Base-by-base conservation (phyloP, 2,329 filamentous ascomycete genomes). In the Verticillium zaregamsianum region DNA sequence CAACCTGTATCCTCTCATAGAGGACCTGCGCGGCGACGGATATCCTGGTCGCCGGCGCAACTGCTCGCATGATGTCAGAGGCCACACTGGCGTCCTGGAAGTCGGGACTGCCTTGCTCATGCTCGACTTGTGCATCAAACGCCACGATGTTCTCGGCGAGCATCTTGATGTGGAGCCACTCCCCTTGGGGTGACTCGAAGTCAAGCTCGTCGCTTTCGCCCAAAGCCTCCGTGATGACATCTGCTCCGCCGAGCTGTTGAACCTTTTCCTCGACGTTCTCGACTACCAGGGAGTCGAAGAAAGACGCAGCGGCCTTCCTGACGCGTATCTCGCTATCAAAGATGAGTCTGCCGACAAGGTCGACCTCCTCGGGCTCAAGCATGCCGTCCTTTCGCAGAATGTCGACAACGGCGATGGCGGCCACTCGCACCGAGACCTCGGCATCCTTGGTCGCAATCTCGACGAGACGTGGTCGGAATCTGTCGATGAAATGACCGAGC, bases 111-210 rank as follows among this genome's bases (percentile, higher is more conserved):
- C 73, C 68, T 37, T 87, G 77, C 33, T 86, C 83, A 45, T 86
- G 83, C 58, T 85, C 81, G 54, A 88, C 80, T 67, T 91, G 88
- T 6, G 84, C 80, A 71, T 97, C 92, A 70, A 97, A 98, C 11
- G 86, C 85, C 35, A 90, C 85, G 31, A 99, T 81, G 12, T 91
- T 90, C 73, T 97, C 92, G 3, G 90, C 91, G 15, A 99, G 81
- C 66, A 90, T 94, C 76, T 98, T 99, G 71, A 96, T 86, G 71
- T 91, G 92, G 68, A 98, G 86, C 95, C 95, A 99, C 65, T 90
- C 89, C 55, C 87, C 81, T 64, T 90, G 88, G 2, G 93, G 91
- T 2, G 87, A 86, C 59, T 91, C 88, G 64, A 87, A 91, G 66
- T 93, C 89, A 14, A 93, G 90, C 17, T 90, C 88, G n/a, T 91